These are phyloP conservation scores for Hawksworthiomyces lignivorus DNA, from an alignment of 2,329 filamentous ascomycete genomes.

Conservation along the genomic window DNA sequence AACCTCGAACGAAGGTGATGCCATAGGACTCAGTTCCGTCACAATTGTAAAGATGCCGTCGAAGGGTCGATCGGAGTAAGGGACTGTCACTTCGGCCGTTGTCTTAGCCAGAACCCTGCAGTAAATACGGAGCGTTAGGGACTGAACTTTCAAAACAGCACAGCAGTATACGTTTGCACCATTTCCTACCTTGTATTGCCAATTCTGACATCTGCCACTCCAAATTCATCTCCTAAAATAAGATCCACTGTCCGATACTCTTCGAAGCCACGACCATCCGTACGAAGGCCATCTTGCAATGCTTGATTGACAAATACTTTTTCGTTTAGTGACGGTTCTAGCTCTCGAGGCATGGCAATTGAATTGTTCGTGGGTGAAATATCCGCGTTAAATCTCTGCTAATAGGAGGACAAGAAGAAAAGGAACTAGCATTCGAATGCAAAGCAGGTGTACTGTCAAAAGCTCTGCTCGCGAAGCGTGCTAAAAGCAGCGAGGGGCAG, in stretches of 20 bases:
- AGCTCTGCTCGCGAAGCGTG: background rate
- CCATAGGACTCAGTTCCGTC: slow-evolving; percentile 87
- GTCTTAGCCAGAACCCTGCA: slow-evolving; percentile 73
- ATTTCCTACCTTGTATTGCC: slow-evolving; percentile 96
- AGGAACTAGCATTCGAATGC: slow-evolving; percentile 1
- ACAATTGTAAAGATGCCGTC: slow-evolving; percentile 92
- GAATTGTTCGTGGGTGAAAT: too few species aligned
- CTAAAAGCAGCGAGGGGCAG: slow-evolving; percentile 3
- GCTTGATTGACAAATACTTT: slow-evolving; percentile 78
- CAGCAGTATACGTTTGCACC: too few species aligned
- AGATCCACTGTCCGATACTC: slow-evolving; percentile 71
- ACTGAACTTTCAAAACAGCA: background rate
- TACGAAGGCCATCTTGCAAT: slow-evolving; percentile 68
- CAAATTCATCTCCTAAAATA: slow-evolving; percentile 83
- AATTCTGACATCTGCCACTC: slow-evolving; percentile 75
- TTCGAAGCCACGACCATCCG: slow-evolving; percentile 78
- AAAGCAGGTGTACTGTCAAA: too few species aligned
- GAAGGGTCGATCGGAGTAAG: slow-evolving; percentile 81
- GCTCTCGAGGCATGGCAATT: slow-evolving; percentile 84
- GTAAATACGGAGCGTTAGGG: slow-evolving; percentile 1
- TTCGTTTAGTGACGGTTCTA: slow-evolving; percentile 83
- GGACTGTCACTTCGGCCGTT: slow-evolving; percentile 79
- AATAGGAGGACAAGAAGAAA: background rate
- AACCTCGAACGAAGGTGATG: slow-evolving; percentile 80
- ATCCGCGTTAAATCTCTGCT: slow-evolving; percentile 17